Conservation (phyloP, 768 basidiomycete species). For the Trametes cingulata region DNA sequence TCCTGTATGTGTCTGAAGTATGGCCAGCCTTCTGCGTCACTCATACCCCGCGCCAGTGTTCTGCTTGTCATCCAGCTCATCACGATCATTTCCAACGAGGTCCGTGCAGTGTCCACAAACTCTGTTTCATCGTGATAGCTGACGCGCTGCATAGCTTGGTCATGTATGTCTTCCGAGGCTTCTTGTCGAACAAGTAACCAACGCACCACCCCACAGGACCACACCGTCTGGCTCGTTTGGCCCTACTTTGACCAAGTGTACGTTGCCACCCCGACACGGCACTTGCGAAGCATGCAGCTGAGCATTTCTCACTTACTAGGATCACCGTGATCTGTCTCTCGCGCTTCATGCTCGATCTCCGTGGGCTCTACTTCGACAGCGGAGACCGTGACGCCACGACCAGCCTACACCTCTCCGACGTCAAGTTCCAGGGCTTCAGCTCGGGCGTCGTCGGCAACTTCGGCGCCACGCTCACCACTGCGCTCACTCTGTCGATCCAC, state of each 20-base stretch:
- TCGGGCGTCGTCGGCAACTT: slow-evolving; percentile 8
- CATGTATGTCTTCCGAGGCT: background rate
- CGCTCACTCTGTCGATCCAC: background rate
- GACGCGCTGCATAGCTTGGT: background rate
- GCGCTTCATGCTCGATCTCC: slow-evolving; percentile 10
- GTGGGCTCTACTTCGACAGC: slow-evolving; percentile 3
- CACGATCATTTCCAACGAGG: slow-evolving; percentile 1
- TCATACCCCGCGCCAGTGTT: too few relatives aligned
- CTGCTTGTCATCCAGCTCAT: slow-evolving; percentile 6
- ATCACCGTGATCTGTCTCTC: slow-evolving; percentile 8
- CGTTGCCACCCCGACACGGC: background rate
- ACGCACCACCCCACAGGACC: background rate
- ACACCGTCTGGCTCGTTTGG: slow-evolving; percentile 10
- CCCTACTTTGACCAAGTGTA: slow-evolving; percentile 10
- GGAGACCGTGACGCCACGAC: background rate
- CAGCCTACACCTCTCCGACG: background rate
- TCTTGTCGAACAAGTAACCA: background rate
- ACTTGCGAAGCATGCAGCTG: too few relatives aligned
- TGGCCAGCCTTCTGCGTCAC: slow-evolving; percentile 3
- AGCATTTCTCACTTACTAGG: background rate
- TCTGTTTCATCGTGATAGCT: background rate
- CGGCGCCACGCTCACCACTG: slow-evolving; percentile 1
- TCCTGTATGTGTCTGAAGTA: background rate
- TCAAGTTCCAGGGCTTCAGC: slow-evolving; percentile 1
- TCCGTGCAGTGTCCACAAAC: background rate